These are phyloP conservation scores for Acanthamoeba lugdunensis DNA, from an alignment of 208 protist genomes.

Conservation along the genomic window DNA sequence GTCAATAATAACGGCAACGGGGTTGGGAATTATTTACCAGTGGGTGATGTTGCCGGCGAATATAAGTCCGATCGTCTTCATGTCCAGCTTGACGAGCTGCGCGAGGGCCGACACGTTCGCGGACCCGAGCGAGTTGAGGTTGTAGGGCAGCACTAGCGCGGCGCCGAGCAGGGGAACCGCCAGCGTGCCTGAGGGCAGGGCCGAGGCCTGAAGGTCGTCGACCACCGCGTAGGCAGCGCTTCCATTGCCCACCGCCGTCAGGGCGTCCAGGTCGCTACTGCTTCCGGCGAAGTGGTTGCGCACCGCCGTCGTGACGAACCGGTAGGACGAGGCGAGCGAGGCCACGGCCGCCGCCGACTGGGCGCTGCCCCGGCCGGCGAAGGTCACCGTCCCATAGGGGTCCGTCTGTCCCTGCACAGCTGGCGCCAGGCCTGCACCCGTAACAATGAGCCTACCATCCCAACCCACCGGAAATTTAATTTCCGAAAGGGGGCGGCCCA, in stretches of 20 bases:
- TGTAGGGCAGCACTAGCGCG: not conserved
- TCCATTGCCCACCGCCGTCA: not conserved
- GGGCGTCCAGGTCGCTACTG: not conserved
- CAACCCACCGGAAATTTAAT: too few species aligned
- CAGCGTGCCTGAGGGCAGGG: not conserved
- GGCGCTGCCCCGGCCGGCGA: not conserved
- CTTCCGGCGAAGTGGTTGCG: conserved; percentile 7
- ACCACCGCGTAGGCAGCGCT: not conserved
- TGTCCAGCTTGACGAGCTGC: not conserved
- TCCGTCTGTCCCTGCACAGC: not conserved
- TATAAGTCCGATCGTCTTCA: not conserved
- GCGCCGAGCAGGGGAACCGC: not conserved
- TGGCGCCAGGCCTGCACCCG: not conserved
- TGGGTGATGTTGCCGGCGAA: conserved; percentile 28
- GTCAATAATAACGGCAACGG: too few species aligned
- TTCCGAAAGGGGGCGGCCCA: too few species aligned
- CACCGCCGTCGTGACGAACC: conserved; percentile 4
- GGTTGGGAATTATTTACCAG: not conserved
- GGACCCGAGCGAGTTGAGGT: not conserved
- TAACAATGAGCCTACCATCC: too few species aligned
- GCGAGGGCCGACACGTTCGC: not conserved
- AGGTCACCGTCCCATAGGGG: not conserved
- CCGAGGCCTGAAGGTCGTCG: conserved; percentile 11
- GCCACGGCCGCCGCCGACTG: not conserved
- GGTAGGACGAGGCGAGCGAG: not conserved